Percentiles rank a stretch among this genome's conserved stretches.
phyloP scores from a whole-genome alignment of 495 filamentous ascomycete species.

The Emericellopsis terricola region DNA sequence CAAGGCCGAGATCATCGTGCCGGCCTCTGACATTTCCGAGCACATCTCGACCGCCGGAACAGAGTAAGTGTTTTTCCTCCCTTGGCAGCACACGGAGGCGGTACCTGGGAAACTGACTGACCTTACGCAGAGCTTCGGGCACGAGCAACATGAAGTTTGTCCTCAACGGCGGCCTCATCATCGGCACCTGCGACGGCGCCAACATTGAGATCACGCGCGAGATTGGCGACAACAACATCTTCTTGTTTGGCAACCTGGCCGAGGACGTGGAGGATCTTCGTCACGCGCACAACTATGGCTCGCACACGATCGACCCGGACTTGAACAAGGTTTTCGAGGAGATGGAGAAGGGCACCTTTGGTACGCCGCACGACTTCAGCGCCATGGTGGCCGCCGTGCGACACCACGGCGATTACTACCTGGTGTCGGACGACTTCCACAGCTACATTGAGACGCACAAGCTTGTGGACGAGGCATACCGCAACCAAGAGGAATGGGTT shows the following conservation, averaged over 20 bases:
- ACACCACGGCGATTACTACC: slow-evolving; percentile 91
- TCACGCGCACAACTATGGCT: slow-evolving; percentile 69
- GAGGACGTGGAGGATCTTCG: slow-evolving; percentile 96
- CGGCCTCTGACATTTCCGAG: slow-evolving; percentile 91
- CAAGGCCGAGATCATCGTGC: slow-evolving; percentile 92
- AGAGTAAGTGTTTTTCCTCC: slow-evolving; percentile 37
- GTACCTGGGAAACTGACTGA: too few relatives aligned
- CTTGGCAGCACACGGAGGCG: too few relatives aligned
- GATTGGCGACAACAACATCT: slow-evolving; percentile 89
- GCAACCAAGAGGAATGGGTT: slow-evolving; percentile 80
- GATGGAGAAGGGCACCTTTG: slow-evolving; percentile 63
- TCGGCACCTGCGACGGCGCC: slow-evolving; percentile 93
- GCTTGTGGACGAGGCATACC: slow-evolving; percentile 79
- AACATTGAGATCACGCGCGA: slow-evolving; percentile 98
- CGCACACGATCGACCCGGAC: slow-evolving; percentile 55
- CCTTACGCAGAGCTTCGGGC: slow-evolving; percentile 27
- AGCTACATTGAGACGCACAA: slow-evolving; percentile 80
- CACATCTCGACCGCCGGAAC: slow-evolving; percentile 98
- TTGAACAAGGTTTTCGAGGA: slow-evolving; percentile 66
- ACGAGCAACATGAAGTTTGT: slow-evolving; percentile 97
- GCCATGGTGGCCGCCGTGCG: slow-evolving; percentile 66
- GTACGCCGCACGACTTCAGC: slow-evolving; percentile 54
- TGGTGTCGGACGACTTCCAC: slow-evolving; percentile 92
- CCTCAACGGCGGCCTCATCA: slow-evolving; percentile 88
- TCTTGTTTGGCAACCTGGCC: slow-evolving; percentile 91